Evolutionary conservation across 2,329 filamentous ascomycete species (phyloP).

Genomic region (Acrocalymma vagum): DNA sequence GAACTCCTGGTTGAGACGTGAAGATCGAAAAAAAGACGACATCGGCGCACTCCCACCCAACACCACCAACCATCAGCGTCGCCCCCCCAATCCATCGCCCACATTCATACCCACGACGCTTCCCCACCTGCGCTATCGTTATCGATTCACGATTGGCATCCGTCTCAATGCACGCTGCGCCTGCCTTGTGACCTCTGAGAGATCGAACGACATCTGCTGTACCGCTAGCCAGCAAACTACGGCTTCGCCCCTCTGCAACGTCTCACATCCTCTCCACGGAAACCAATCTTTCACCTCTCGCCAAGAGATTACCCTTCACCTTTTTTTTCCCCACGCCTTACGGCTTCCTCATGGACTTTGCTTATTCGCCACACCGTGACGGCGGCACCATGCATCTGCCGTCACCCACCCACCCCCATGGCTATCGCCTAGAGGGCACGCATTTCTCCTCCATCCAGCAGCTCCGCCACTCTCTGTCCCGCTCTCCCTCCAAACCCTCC

Average conservation of each 20-base stretch:
- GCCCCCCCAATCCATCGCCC: slow-evolving; percentile 16
- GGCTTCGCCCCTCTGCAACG: slow-evolving; percentile 13
- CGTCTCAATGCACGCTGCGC: slow-evolving; percentile 29
- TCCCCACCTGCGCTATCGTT: slow-evolving; percentile 31
- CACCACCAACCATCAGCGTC: slow-evolving; percentile 35
- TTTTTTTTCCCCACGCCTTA: slow-evolving; percentile 8
- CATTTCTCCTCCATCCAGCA: slow-evolving; percentile 79
- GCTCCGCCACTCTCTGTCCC: slow-evolving; percentile 84
- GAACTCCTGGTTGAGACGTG: slow-evolving; percentile 29
- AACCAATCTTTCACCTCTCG: slow-evolving; percentile 21
- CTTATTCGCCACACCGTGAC: slow-evolving; percentile 60
- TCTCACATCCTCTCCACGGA: slow-evolving; percentile 11
- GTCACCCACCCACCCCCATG: slow-evolving; percentile 76
- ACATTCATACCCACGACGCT: slow-evolving; percentile 14
- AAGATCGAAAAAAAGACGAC: slow-evolving; percentile 22
- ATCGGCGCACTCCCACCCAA: slow-evolving; percentile 32
- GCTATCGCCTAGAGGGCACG: slow-evolving; percentile 78
- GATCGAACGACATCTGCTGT: slow-evolving; percentile 11
- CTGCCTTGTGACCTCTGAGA: slow-evolving; percentile 17
- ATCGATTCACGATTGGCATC: slow-evolving; percentile 32
- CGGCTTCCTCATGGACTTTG: slow-evolving; percentile 58
- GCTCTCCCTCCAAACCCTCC: slow-evolving; percentile 85
- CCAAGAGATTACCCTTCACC: slow-evolving; percentile 12
- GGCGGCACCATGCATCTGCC: slow-evolving; percentile 86
- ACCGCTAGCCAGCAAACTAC: slow-evolving; percentile 14